Conservation (phyloP, 495 filamentous ascomycete genomes). For the Barbatosphaeria neglecta region DNA sequence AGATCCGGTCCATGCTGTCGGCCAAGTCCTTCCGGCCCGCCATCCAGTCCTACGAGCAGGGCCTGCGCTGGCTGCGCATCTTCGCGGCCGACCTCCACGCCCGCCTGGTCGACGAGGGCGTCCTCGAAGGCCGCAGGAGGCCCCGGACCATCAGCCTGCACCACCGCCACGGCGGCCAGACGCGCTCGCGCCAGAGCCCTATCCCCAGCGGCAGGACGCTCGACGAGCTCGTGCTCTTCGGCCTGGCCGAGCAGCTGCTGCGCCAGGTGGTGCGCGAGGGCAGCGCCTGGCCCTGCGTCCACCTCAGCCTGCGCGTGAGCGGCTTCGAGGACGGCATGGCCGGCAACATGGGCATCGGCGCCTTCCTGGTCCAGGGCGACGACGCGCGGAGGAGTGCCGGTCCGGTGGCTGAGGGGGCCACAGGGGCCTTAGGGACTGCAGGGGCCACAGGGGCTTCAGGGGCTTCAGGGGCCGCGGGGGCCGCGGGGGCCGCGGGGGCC, state of each 20-base stretch:
- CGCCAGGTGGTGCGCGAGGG: conserved; percentile 68
- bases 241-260: conserved; percentile 64
- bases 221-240: conserved; percentile 61
- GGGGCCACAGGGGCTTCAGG: too few species aligned
- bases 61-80: conserved; percentile 75
- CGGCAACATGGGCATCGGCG: conserved; percentile 75
- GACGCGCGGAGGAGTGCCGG: conserved; percentile 45
- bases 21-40: conserved; percentile 89
- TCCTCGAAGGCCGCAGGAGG: conserved; percentile 76
- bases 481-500: too few species aligned
- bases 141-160: conserved; percentile 78
- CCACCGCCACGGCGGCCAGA: conserved; percentile 58
- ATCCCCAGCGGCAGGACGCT: conserved; percentile 68
- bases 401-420: too few species aligned
- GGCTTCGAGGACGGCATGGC: conserved; percentile 82
- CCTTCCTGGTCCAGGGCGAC: conserved; percentile 71
- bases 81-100: conserved; percentile 89
- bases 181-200: conserved; percentile 56
- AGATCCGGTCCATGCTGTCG: conserved; percentile 96
- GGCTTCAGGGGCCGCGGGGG: too few species aligned
- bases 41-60: conserved; percentile 73
- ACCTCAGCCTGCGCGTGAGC: conserved; percentile 71
- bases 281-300: conserved; percentile 73
- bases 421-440: too few species aligned
- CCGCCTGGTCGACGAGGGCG: conserved; percentile 81